Evolutionary conservation across 2,329 filamentous ascomycete genomes (phyloP), one percentile per base, ranked within the genome.

Genomic region (Penicillium hordei): DNA sequence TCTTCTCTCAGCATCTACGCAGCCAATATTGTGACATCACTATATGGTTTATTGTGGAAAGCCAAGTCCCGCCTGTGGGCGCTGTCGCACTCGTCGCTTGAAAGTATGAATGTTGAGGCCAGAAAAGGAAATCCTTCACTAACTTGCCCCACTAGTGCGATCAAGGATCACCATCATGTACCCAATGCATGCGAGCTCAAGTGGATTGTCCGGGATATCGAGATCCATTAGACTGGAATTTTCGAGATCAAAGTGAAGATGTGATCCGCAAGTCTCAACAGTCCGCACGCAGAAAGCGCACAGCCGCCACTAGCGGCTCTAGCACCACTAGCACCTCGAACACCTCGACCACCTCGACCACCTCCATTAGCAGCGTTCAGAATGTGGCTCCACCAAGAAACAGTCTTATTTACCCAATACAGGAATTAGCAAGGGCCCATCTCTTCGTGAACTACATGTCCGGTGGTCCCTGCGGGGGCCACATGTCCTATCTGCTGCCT

Each of bases 31-130:
- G 13, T 2, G 1, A 25, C 4, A 25, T 36, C 25, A 27, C 21
- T 15, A 29, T 9, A 61, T 61, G 60, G 60, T 60, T 25, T 61
- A 61, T 51, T 44, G 57, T 39, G 57, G 60, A 17, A 61, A 60
- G 27, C 60, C 60, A 40, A 61, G 57, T 29, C 33, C 31, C 21
- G 51, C 50, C 19, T 61, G 57, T 27, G 59, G 53, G 43, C 52
- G 60, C 25, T 62, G 60, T 54, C 54, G 60, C 4, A 38, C 45
- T 5, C 45, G 58, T 31, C 48, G 57, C n/a, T 46, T 60, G 33
- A 62, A 62, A 55, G 58, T 29, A 45, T 45, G 43, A 45, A 29
- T 29, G 8, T n/a, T n/a, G 25, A 23, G 21, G 8, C 9, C 15
- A 29, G 10, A 45, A 45, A 6, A 25, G 15, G n/a, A 44, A 29